These are phyloP conservation scores for Pseudevernia furfuracea DNA, from an alignment of 495 filamentous ascomycete genomes.

Conservation along the genomic window DNA sequence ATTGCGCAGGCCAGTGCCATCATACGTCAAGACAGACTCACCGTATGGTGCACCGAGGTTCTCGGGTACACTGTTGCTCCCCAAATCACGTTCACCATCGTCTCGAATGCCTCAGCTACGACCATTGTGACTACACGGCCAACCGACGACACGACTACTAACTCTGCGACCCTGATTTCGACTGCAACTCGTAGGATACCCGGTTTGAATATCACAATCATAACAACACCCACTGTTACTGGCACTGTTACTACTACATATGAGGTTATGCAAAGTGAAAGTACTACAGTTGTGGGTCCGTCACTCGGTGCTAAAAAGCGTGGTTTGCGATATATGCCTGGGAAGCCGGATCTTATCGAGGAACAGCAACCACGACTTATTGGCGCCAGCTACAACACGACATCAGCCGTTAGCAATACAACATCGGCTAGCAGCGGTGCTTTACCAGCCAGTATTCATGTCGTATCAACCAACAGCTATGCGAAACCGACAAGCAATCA, in stretches of 20 bases:
- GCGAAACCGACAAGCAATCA: neutral
- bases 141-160: neutral
- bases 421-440: neutral
- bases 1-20: slow-evolving; percentile 9
- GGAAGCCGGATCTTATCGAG: neutral
- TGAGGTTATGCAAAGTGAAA: neutral
- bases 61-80: slow-evolving; percentile 8
- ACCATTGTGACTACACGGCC: neutral
- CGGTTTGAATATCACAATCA: neutral
- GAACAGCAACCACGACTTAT: neutral
- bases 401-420: neutral
- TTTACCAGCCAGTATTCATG: neutral
- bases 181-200: neutral
- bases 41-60: slow-evolving; percentile 12
- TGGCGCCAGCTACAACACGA: neutral
- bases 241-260: neutral
- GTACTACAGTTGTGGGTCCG: neutral
- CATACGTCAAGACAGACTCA: neutral
- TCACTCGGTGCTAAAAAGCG: slow-evolving; percentile 2
- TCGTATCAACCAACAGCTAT: neutral
- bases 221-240: slow-evolving; percentile 5
- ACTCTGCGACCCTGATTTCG: neutral
- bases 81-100: neutral
- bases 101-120: neutral
- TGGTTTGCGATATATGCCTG: neutral